Evolutionary conservation across 352 stramenopile species (phyloP).

Genomic region (Pythium vanterpoolii): DNA sequence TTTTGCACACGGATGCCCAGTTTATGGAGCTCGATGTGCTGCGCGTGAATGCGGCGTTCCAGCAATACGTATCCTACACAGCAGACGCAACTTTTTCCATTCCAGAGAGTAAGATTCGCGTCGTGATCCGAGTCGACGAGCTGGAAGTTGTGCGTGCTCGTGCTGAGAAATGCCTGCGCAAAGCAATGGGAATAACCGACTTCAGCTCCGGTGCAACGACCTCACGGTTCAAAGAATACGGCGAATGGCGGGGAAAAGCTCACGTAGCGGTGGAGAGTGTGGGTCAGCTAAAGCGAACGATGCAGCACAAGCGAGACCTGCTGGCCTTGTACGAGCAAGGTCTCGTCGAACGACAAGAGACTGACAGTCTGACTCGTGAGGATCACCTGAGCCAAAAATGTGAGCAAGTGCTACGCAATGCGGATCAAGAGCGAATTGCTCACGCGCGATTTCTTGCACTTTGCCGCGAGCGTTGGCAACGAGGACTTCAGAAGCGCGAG

Average conservation of each 20-base stretch:
- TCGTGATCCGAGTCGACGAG: slow-evolving; percentile 35
- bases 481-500: slow-evolving; percentile 33
- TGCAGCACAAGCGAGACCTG: slow-evolving; percentile 36
- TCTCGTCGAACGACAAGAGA: slow-evolving; percentile 28
- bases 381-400: slow-evolving; percentile 28
- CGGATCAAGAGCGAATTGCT: not conserved
- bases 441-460: slow-evolving; percentile 12
- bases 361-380: slow-evolving; percentile 34
- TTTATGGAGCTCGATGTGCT: slow-evolving; percentile 57
- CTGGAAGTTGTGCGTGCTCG: slow-evolving; percentile 32
- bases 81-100: slow-evolving; percentile 33
- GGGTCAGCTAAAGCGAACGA: slow-evolving; percentile 26
- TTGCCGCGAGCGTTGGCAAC: slow-evolving; percentile 32
- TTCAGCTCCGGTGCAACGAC: slow-evolving; percentile 38
- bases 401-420: slow-evolving; percentile 1
- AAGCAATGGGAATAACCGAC: slow-evolving; percentile 43
- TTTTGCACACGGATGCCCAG: slow-evolving; percentile 53
- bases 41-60: slow-evolving; percentile 39
- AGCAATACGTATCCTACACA: slow-evolving; percentile 32
- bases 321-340: slow-evolving; percentile 28
- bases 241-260: slow-evolving; percentile 46
- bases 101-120: slow-evolving; percentile 34
- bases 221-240: slow-evolving; percentile 36
- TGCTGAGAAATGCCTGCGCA: slow-evolving; percentile 33
- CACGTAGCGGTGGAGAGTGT: slow-evolving; percentile 29